Evolutionary conservation across 2,329 filamentous ascomycete genomes (phyloP), one percentile per base, ranked within the genome.

Genomic region (Ophiostoma populinum): DNA sequence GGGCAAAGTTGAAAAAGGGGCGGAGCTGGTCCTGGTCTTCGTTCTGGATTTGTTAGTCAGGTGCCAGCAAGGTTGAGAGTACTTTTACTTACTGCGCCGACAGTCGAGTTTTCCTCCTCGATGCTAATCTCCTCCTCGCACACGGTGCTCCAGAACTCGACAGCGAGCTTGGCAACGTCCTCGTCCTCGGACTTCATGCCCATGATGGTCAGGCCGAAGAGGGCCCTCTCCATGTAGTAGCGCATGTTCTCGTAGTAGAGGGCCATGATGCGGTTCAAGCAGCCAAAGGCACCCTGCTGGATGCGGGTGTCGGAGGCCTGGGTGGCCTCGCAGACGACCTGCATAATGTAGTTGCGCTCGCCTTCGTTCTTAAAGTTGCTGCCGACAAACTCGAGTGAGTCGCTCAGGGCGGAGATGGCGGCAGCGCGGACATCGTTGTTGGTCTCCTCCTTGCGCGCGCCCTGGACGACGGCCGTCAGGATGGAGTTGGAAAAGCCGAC

Each of bases 141-240:
- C 32, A 98, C 90, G n/a, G 90, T 94, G 65, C 87, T 95, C 90
- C 90, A 98, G 63, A 98, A 98, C 55, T 98, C 90, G 46, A 98
- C 85, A 24, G 90, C 90, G 38, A 98, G 69, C 68, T 98, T 98
- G 42, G 90, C 81, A 36, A 98, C 90, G 54, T 98, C 90, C 57
- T 98, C 90, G 48, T 98, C 90, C 7, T 86, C 78, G 49, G 75
- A 92, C 71, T 93, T 94, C 90, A 98, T 98, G 47, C 90, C 90
- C 54, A 93, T 76, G 43, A 98, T 93, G 25, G 90, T 98, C 26
- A 98, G 69, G 39, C 90, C 90, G 49, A 98, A 98, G 28, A 98
- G 70, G 24, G 90, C 90, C 72, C 95, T 95, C 67, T 98, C 90
- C 90, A 98, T 98, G 65, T 98, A 98, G 61, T 94, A 98, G 50